Conservation (phyloP, 257 asterid genomes). For the Capsicum baccatum region DNA sequence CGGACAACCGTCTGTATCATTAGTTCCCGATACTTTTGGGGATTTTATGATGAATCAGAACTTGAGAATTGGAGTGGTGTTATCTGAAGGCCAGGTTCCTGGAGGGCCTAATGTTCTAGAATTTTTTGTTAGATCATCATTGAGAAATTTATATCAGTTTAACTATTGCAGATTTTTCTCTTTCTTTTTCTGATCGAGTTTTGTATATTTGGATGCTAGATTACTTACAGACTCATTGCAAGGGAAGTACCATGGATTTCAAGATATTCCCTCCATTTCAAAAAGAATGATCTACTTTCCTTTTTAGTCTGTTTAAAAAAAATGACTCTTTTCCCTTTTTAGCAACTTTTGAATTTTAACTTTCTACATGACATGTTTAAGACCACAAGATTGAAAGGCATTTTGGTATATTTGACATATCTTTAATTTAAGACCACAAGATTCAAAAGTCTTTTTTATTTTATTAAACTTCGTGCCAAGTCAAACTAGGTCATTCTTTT, state of each 20-base stretch:
- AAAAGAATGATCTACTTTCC: too few species aligned
- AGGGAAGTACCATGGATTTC: conserved; percentile 78
- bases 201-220: conserved; percentile 50
- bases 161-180: background rate
- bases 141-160: background rate
- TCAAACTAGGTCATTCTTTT: too few species aligned
- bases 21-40: conserved; percentile 66
- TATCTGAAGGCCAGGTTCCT: conserved; percentile 99
- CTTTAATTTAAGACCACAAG: too few species aligned
- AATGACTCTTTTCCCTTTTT: too few species aligned
- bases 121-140: conserved; percentile 61
- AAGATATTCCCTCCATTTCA: too few species aligned
- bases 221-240: conserved; percentile 85
- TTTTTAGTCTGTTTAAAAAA: too few species aligned
- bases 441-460: too few species aligned
- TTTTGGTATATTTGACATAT: too few species aligned
- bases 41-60: conserved; percentile 36
- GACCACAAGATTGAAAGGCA: too few species aligned
- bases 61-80: conserved; percentile 89
- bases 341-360: too few species aligned
- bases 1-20: conserved; percentile 87
- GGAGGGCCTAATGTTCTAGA: conserved; percentile 99
- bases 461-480: too few species aligned
- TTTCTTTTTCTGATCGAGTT: background rate
- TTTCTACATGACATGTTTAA: too few species aligned